Percentiles rank a stretch among this genome's conserved stretches.
phyloP scores from a whole-genome alignment of 768 basidiomycete genomes.

The Clavaria fumosa region DNA sequence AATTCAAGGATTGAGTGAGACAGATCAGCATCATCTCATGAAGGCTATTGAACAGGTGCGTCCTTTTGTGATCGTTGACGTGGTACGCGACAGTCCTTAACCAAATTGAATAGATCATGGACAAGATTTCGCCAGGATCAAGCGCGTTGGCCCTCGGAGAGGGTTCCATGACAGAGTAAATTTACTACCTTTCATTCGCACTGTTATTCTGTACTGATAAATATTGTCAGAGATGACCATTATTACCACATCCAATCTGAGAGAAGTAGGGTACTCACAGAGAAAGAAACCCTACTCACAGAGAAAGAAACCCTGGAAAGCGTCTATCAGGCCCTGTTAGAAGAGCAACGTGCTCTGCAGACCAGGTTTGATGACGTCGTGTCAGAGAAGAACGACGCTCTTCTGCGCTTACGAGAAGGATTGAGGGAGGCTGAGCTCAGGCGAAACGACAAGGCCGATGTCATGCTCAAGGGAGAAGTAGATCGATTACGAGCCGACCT shows the following conservation, averaged over 20 bases:
- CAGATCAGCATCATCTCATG: slow-evolving; percentile 82
- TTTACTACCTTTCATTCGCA: slow-evolving; percentile 7
- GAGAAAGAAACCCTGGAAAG: slow-evolving; percentile 84
- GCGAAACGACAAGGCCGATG: slow-evolving; percentile 59
- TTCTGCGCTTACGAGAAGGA: slow-evolving; percentile 43
- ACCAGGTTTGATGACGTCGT: slow-evolving; percentile 60
- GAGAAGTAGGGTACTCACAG: slow-evolving; percentile 55
- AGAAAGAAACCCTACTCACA: slow-evolving; percentile 71
- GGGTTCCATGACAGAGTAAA: slow-evolving; percentile 66
- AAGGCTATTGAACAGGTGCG: slow-evolving; percentile 82
- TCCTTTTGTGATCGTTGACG: slow-evolving; percentile 1
- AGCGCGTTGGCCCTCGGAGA: slow-evolving; percentile 36
- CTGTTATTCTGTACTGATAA: not conserved
- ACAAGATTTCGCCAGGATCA: slow-evolving; percentile 42
- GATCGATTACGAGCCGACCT: slow-evolving; percentile 69
- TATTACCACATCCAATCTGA: slow-evolving; percentile 79
- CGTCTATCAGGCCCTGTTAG: slow-evolving; percentile 57
- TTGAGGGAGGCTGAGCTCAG: slow-evolving; percentile 42
- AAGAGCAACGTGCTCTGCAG: slow-evolving; percentile 63
- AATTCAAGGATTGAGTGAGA: slow-evolving; percentile 73
- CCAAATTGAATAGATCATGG: slow-evolving; percentile 44
- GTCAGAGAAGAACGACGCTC: slow-evolving; percentile 66
- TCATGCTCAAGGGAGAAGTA: slow-evolving; percentile 64
- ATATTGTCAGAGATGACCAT: slow-evolving; percentile 55
- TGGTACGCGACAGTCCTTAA: not conserved